Evolutionary conservation across 306 rosid species (phyloP).

Genomic region (Cicer arietinum): DNA sequence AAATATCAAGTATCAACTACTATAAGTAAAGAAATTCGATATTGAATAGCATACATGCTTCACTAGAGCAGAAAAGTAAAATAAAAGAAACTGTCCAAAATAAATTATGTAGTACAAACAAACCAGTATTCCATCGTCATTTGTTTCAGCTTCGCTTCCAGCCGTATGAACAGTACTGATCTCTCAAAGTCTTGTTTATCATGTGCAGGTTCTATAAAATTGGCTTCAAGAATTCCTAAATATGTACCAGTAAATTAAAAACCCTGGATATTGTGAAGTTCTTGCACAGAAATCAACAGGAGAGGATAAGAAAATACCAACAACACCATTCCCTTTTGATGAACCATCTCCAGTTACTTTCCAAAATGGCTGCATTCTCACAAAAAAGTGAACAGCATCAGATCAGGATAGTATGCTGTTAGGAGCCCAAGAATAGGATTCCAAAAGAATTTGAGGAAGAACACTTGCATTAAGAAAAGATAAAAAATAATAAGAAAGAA

Average conservation of each 20-base stretch:
- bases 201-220: constrained; percentile 94
- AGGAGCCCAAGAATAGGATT: no score
- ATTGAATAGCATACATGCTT: constrained; percentile 2
- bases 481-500: no score
- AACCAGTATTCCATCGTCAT: constrained; percentile 84
- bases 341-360: constrained; percentile 77
- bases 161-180: constrained; percentile 71
- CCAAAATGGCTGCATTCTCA: constrained; percentile 84
- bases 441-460: no score
- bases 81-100: constrained; percentile 23
- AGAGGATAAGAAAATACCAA: constrained; percentile 66
- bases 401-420: constrained; percentile 35
- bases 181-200: constrained; percentile 99
- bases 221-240: constrained; percentile 91
- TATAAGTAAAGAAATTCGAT: constrained; percentile 16
- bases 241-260: constrained; percentile 37
- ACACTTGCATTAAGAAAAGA: no score
- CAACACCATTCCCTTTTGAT: constrained; percentile 73
- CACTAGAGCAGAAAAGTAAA: constrained; percentile 11
- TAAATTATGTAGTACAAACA: constrained; percentile 45
- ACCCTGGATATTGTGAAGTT: constrained; percentile 27
- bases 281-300: constrained; percentile 32
- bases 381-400: constrained; percentile 43
- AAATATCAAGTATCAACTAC: neutral
- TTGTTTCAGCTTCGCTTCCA: constrained; percentile 83